Base-by-base conservation (phyloP, 202 grass and related monocot species). In the Carex sylvatica region DNA sequence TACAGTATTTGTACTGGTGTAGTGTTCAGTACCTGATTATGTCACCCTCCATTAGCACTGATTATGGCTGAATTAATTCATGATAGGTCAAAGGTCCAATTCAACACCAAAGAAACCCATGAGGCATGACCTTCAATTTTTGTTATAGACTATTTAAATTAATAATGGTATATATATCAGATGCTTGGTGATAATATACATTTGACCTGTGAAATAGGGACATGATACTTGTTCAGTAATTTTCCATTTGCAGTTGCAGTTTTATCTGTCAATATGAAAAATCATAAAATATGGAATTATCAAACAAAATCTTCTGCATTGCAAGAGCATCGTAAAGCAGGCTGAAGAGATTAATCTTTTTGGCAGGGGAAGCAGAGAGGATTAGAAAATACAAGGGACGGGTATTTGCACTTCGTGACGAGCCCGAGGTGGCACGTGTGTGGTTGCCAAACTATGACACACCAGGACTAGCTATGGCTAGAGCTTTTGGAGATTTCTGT, bases 401-500 rank as follows among this genome's bases (percentile, higher is more conserved):
- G 78, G 92, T 95, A 65, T 98, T 93, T 93, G 90, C 95, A 62
- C 89, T 98, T 65, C 90, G 84, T 36, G 92, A 95, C 46, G 95
- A 98, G 79, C 95, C 95, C 42, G 91, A 91, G 56, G 92, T 98
- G 46, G 84, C 86, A 85, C 95, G 95, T 68, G 90, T 98, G 55
- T 98, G 95, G 95, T 87, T 94, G 84, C 95, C 95, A 3, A 95
- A 95, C 68, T 85, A 85, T 40, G 84, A 94, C 76, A 90, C 87
- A 1, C 95, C 95, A 62, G 95, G 95, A 87, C 78, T 98, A 76
- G 95, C 95, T 49, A 98, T 98, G 95, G 95, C 95, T 31, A 91
- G 90, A 73, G 95, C 95, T 87, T 91, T 98, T 80, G 95, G 95
- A 74, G 95, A 98, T 84, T 95, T 98, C 70, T 95, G 95, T 84